Conservation (phyloP, 768 basidiomycete species). For the Mycena belliarum region DNA sequence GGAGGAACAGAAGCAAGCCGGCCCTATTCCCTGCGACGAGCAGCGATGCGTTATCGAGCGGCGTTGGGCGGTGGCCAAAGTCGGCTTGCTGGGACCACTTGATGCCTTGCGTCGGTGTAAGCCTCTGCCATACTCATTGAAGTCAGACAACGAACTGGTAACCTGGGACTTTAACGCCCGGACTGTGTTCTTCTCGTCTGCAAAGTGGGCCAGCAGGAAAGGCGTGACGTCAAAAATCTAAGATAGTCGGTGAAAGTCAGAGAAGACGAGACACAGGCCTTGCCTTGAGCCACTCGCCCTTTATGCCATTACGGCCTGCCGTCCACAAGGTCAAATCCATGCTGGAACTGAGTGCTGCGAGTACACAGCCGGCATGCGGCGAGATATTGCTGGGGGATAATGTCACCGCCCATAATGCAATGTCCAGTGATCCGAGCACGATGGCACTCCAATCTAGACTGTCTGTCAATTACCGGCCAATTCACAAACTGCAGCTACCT, state of each 20-base stretch:
- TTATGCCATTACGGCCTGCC: slow-evolving; percentile 64
- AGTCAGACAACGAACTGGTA: slow-evolving; percentile 45
- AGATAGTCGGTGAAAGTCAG: not conserved
- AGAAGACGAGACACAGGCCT: not conserved
- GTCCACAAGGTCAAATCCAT: slow-evolving; percentile 74
- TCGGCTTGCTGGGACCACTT: slow-evolving; percentile 67
- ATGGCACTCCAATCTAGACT: slow-evolving; percentile 64
- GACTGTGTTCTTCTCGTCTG: slow-evolving; percentile 24
- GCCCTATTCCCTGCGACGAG: slow-evolving; percentile 71
- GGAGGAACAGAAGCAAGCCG: slow-evolving; percentile 60
- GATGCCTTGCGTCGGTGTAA: slow-evolving; percentile 46
- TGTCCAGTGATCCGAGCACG: slow-evolving; percentile 74
- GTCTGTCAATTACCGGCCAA: not conserved
- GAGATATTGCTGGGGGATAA: slow-evolving; percentile 73
- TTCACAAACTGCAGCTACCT: slow-evolving; percentile 29
- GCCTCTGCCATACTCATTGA: too few species aligned
- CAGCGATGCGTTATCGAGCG: slow-evolving; percentile 58
- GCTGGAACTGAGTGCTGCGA: slow-evolving; percentile 72
- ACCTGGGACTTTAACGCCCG: slow-evolving; percentile 55
- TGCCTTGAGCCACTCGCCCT: slow-evolving; percentile 74
- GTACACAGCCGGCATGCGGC: slow-evolving; percentile 60
- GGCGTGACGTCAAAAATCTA: slow-evolving; percentile 61
- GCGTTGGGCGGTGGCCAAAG: slow-evolving; percentile 53
- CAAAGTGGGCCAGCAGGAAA: slow-evolving; percentile 40
- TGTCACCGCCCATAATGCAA: slow-evolving; percentile 54